phyloP scores from a whole-genome alignment of 169 alveolate genomes.

The Plasmodium blacklocki region DNA sequence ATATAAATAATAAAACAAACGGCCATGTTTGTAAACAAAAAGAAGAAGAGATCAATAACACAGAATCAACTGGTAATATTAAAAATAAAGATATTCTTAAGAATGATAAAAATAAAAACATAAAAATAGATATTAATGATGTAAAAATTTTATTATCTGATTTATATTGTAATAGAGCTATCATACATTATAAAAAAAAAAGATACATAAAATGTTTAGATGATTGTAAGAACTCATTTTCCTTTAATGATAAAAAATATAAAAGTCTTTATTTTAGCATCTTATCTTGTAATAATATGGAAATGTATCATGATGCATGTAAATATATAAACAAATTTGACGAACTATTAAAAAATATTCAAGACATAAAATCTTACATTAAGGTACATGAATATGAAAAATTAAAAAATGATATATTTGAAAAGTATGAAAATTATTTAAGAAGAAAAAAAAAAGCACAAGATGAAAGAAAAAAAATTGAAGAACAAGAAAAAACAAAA shows the following conservation, averaged over 20 bases:
- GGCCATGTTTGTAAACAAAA: not conserved
- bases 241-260: slow-evolving; percentile 58
- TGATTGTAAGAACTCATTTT: slow-evolving; percentile 46
- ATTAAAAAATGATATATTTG: slow-evolving; percentile 21
- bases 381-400: slow-evolving; percentile 62
- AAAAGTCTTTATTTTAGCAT: slow-evolving; percentile 42
- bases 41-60: not conserved
- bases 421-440: slow-evolving; percentile 50
- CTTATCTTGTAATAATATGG: slow-evolving; percentile 36
- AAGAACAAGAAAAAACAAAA: slow-evolving; percentile 40
- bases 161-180: slow-evolving; percentile 46
- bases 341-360: slow-evolving; percentile 17
- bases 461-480: slow-evolving; percentile 39
- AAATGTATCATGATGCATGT: slow-evolving; percentile 32
- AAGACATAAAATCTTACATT: slow-evolving; percentile 11
- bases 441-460: slow-evolving; percentile 27
- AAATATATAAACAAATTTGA: slow-evolving; percentile 48
- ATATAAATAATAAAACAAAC: not conserved
- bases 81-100: not conserved
- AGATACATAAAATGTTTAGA: slow-evolving; percentile 51
- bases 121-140: not conserved
- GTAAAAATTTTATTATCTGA: slow-evolving; percentile 32
- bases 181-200: slow-evolving; percentile 60
- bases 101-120: not conserved
- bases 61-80: not conserved